Evolutionary conservation across 1,139 yeast genomes (phyloP).

Genomic region (Blastobotrys capitulatus): DNA sequence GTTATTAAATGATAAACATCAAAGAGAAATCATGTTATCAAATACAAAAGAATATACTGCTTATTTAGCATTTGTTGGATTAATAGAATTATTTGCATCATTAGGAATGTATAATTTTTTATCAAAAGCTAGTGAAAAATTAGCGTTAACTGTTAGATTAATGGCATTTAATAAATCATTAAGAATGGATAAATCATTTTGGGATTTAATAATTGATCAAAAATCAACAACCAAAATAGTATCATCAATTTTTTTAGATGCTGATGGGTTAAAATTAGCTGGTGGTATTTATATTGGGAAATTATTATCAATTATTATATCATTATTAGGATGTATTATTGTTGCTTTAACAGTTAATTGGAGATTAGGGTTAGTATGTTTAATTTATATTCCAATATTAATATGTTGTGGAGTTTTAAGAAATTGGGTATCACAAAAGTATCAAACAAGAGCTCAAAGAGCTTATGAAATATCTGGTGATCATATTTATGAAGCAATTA

Average conservation of each 20-base stretch:
- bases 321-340: background rate
- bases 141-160: background rate
- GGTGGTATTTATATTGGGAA: slow-evolving; percentile 2
- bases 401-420: slow-evolving; percentile 3
- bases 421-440: background rate
- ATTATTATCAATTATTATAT: background rate
- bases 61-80: background rate
- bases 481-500: slow-evolving; percentile 6
- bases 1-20: background rate
- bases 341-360: slow-evolving; percentile 1
- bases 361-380: slow-evolving; percentile 5
- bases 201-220: slow-evolving; percentile 3
- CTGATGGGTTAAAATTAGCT: slow-evolving; percentile 1
- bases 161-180: slow-evolving; percentile 2
- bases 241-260: slow-evolving; percentile 3
- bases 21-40: background rate
- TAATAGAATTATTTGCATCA: slow-evolving; percentile 3
- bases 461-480: slow-evolving; percentile 4
- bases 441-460: slow-evolving; percentile 1
- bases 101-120: background rate
- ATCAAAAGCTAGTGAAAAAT: slow-evolving; percentile 5
- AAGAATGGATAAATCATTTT: slow-evolving; percentile 8
- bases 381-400: slow-evolving; percentile 5
- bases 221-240: background rate
- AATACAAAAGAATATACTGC: background rate